Base-by-base conservation (phyloP, 805 yeast species). In the Zygotorulaspora florentina region DNA sequence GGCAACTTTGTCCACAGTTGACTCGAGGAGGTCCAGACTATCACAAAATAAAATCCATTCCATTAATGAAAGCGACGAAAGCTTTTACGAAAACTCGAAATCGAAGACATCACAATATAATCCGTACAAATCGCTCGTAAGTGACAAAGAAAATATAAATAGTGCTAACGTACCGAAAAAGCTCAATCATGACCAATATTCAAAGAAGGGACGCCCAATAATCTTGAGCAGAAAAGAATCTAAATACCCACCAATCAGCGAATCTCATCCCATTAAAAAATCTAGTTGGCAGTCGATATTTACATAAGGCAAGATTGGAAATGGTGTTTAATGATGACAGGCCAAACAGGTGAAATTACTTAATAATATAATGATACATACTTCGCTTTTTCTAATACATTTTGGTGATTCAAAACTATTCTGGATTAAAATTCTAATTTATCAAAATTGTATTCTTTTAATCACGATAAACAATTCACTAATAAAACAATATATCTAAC, bases 1-100 rank as follows among this genome's bases (percentile, higher is more conserved):
- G 41, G 65, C 72, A 10, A 69, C 73, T 7, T 12, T 54, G 8
- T 59, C 65, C 1, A 50, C 62, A 1, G 31, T 42, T 17, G 58
- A 53, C 15, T 59, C 64, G 3, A 45, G 51, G 33, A 50, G 43
- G 37, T 48, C 58, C 5, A 55, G 51, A 12, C 43, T 43, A 16
- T 44, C 54, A 2, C 45, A 52, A 33, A 35, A 47, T 30, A 47
- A 43, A 13, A 45, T 54, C 26, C 45, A 47, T 25, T 44, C 52
- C 34, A 48, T 52, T 11, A 47, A 45, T 15, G 55, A 50, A 33
- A 17, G 30, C 28, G 53, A 49, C 15, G 48, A 53, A 29, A 29
- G 18, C 16, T 12, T 44, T n/a, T 40, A 44, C 8, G 29, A 37
- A 9, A 31, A 36, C 8, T 25, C 37, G 11, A 49, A 36, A 8